phyloP scores from a whole-genome alignment of 768 basidiomycete species.

The Boletus rex-veris region DNA sequence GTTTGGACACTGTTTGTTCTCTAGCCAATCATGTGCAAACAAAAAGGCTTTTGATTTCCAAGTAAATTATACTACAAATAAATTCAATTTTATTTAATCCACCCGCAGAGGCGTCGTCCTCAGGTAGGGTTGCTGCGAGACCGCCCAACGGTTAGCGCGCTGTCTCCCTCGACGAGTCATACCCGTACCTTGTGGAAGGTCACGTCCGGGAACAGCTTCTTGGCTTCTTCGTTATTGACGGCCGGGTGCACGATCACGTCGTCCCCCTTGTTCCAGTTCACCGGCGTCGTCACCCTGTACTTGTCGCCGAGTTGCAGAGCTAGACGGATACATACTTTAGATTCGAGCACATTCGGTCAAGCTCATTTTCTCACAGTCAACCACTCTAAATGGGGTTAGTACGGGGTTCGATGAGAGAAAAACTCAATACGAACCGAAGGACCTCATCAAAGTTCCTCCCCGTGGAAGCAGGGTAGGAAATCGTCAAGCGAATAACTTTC shows the following conservation, averaged over 20 bases:
- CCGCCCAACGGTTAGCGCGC: not conserved
- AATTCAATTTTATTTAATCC: constrained; percentile 15
- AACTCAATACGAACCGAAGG: constrained; percentile 41
- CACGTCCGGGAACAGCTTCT: constrained; percentile 83
- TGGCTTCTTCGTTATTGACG: constrained; percentile 84
- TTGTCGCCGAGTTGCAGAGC: constrained; percentile 91
- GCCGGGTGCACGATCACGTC: constrained; percentile 90
- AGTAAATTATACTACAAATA: no score
- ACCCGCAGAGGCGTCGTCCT: constrained; percentile 64
- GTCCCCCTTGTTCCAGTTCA: constrained; percentile 92
- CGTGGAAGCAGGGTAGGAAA: constrained; percentile 93
- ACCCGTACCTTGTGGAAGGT: constrained; percentile 69
- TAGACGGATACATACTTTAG: constrained; percentile 12
- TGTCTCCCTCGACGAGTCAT: not conserved
- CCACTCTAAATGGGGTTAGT: constrained; percentile 44
- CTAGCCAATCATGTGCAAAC: constrained; percentile 21
- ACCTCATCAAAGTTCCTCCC: constrained; percentile 89
- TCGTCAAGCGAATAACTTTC: constrained; percentile 85
- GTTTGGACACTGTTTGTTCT: constrained; percentile 22
- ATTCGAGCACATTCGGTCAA: constrained; percentile 30
- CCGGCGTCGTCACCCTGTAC: constrained; percentile 82
- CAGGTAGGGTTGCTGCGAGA: constrained; percentile 68
- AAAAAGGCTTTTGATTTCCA: not conserved
- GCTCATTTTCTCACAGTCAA: constrained; percentile 58
- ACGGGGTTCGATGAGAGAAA: not conserved